Evolutionary conservation across 2,329 filamentous ascomycete species (phyloP).

Genomic region (Beauveria australis): DNA sequence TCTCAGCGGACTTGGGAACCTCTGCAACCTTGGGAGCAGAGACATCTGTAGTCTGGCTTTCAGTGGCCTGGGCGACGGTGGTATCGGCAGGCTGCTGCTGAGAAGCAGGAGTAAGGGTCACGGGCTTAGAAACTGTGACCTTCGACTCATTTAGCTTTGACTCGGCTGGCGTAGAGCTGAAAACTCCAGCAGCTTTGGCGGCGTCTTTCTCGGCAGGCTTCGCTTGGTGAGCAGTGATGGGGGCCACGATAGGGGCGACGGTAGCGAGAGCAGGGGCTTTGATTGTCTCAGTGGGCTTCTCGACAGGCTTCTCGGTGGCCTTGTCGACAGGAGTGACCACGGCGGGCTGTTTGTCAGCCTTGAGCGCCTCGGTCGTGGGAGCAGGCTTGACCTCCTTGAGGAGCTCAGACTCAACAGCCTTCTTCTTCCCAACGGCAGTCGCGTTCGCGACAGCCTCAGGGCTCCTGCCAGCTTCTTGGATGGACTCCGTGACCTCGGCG

Average conservation of each 20-base stretch:
- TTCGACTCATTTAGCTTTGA: slow-evolving; percentile 13
- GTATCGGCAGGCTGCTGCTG: slow-evolving; percentile 10
- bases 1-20: not conserved
- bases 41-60: slow-evolving; percentile 1
- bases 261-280: slow-evolving; percentile 14
- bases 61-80: not conserved
- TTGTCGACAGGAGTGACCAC: slow-evolving; percentile 6
- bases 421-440: slow-evolving; percentile 66
- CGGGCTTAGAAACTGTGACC: slow-evolving; percentile 13
- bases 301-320: not conserved
- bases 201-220: not conserved
- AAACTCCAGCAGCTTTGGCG: slow-evolving; percentile 13
- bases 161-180: slow-evolving; percentile 12
- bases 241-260: slow-evolving; percentile 14
- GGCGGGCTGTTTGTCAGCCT: slow-evolving; percentile 13
- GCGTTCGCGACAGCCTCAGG: slow-evolving; percentile 66
- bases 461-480: slow-evolving; percentile 46
- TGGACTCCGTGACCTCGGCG: slow-evolving; percentile 48
- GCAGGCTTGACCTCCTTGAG: slow-evolving; percentile 51
- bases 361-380: slow-evolving; percentile 20
- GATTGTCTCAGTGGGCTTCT: slow-evolving; percentile 5
- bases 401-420: slow-evolving; percentile 64
- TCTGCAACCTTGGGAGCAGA: not conserved
- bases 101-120: slow-evolving; percentile 6
- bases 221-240: slow-evolving; percentile 5